Base-by-base conservation (phyloP, 345 rosid genomes). In the Passiflora organensis region DNA sequence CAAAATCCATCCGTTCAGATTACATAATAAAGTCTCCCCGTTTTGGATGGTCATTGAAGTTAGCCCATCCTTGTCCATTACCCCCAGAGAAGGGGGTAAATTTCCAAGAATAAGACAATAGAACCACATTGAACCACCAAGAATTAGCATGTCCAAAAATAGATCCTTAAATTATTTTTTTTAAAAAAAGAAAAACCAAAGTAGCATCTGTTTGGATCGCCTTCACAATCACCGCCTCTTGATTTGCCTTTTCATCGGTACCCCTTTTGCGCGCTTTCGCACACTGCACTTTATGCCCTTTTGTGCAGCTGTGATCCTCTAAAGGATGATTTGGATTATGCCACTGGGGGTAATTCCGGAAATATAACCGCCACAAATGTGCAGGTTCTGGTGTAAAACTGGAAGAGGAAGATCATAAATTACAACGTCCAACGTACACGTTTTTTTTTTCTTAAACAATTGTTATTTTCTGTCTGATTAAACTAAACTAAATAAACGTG, bases 71-170 rank as follows among this genome's bases (percentile, higher is more conserved):
- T 2, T 2, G 8, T 28, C 3, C 8, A 28, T 28, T 28, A 28
- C 34, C 34, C 8, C 34, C 8, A 3, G 8, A 28, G 5, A 28
- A 28, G 8, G 34, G 34, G 8, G 34, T 3, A 28, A 28, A 28
- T 28, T 28, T 28, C 34, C 34, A 28, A 2, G 34, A 28, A 28
- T 8, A 28, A 28, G 8, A 28, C 34, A 2, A 3, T 8, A 28
- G 34, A 2, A 3, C 34, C 15, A 19, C 22, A 13, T 63, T 56
- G 14, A 62, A 32, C 55, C 71, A 32, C 55, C 71, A 65, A 51
- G 23, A 13, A 1, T 37, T n/a, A 41, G 69, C 63, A 74, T 66
- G 37, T 66, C 62, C 13, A 38, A 5, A 28, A 23, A 8, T 43
- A 54, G 13, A n/a, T n/a, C 32, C 44, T 36, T 19, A 17, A 18